Percentiles rank a stretch among this genome's conserved stretches.
Conservation (phyloP, 192 early-diverging fungal species). For the Endogone sp. region DNA sequence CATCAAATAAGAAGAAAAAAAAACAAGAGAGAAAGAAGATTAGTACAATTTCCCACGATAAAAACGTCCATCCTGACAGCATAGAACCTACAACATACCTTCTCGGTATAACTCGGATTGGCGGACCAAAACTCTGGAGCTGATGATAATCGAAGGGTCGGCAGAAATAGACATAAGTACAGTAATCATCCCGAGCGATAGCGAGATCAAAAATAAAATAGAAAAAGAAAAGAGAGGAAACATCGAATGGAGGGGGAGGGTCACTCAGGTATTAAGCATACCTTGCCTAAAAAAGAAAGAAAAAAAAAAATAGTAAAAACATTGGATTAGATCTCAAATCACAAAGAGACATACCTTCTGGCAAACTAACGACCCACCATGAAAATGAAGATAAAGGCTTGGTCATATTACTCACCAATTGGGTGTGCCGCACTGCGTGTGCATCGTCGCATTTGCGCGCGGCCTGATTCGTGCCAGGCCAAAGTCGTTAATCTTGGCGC, state of each 20-base stretch:
- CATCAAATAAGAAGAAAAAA: conserved; percentile 3
- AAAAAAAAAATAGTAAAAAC: too few relatives aligned
- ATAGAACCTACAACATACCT: conserved; percentile 47
- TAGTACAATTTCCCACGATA: too few relatives aligned
- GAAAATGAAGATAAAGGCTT: not conserved
- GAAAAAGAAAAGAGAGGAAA: too few relatives aligned
- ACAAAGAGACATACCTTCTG: conserved; percentile 6
- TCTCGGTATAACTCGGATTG: conserved; percentile 70
- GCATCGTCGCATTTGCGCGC: conserved; percentile 61
- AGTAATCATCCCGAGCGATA: too few relatives aligned
- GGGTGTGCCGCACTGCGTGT: conserved; percentile 75
- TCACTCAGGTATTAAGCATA: too few relatives aligned
- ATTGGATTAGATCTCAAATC: too few relatives aligned
- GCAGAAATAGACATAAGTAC: not conserved
- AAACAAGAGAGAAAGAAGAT: too few relatives aligned
- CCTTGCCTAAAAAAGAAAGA: too few relatives aligned
- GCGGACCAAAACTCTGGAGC: conserved; percentile 74
- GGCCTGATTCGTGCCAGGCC: conserved; percentile 74
- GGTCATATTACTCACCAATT: conserved; percentile 70
- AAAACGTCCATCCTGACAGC: too few relatives aligned
- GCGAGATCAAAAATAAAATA: too few relatives aligned
- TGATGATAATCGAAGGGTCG: too few relatives aligned
- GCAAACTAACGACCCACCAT: not conserved
- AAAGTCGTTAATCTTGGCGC: conserved; percentile 80
- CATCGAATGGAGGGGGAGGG: too few relatives aligned